phyloP scores from a whole-genome alignment of 108 stramenopile species.

The Fragilaria radians region DNA sequence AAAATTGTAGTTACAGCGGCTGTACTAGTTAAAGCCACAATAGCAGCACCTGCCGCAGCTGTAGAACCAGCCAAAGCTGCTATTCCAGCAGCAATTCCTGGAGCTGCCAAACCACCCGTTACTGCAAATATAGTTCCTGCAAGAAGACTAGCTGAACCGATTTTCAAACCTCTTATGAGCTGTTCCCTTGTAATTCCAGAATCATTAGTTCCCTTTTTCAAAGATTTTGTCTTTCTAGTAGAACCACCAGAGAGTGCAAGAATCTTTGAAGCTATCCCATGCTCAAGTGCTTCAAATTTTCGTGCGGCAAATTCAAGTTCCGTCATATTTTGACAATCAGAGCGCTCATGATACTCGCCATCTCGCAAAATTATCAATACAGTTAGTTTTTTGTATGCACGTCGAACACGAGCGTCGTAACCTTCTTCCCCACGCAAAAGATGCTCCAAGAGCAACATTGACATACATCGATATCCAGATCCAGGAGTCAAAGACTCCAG shows the following conservation, averaged over 20 bases:
- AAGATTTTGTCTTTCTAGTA: constrained; percentile 2
- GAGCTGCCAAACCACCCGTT: constrained; percentile 65
- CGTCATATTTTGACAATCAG: constrained; percentile 8
- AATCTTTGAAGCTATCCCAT: constrained; percentile 57
- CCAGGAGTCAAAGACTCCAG: constrained; percentile 73
- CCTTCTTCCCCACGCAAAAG: constrained; percentile 52
- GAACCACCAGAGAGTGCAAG: constrained; percentile 37
- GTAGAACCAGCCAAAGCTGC: constrained; percentile 65
- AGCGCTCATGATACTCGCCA: constrained; percentile 9
- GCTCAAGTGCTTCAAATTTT: constrained; percentile 79
- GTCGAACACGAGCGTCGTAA: constrained; percentile 76
- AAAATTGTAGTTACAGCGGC: constrained; percentile 79
- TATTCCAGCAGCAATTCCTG: constrained; percentile 72
- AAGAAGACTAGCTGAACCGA: constrained; percentile 47
- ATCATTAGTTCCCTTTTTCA: constrained; percentile 1
- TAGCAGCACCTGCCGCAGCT: constrained; percentile 62
- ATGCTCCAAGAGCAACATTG: constrained; percentile 65
- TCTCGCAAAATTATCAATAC: constrained; percentile 56
- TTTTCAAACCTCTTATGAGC: constrained; percentile 40
- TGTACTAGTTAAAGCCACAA: constrained; percentile 60
- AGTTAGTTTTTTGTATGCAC: constrained; percentile 69
- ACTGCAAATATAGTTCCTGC: constrained; percentile 64
- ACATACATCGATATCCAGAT: constrained; percentile 68
- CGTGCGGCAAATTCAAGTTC: constrained; percentile 50
- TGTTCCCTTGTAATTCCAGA: constrained; percentile 22